Conservation (phyloP, 1,284 basidiomycete species). For the Ceratorhiza oryzae-sativae region DNA sequence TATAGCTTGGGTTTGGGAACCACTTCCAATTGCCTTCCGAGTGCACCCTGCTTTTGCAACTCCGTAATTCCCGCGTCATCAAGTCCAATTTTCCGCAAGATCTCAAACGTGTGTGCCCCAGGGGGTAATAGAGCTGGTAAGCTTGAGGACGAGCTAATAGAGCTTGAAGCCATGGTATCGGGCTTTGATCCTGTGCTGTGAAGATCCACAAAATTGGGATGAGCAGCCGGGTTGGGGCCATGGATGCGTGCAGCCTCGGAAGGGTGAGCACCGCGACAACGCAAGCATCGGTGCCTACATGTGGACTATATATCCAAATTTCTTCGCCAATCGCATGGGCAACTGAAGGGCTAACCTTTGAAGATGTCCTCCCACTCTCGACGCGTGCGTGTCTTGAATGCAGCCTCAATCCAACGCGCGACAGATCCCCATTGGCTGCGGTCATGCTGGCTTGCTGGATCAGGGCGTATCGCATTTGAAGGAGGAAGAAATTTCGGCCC, state of each 20-base stretch:
- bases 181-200: neutral
- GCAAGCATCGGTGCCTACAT: constrained; percentile 74
- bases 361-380: constrained; percentile 76
- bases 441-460: constrained; percentile 59
- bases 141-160: neutral
- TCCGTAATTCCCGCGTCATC: neutral
- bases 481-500: constrained; percentile 49
- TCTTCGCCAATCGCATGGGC: neutral
- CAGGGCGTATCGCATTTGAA: constrained; percentile 62
- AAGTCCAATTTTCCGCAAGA: constrained; percentile 11
- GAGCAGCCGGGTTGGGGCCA: constrained; percentile 56
- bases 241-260: constrained; percentile 58
- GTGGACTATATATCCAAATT: neutral
- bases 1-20: neutral
- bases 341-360: constrained; percentile 56
- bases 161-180: neutral
- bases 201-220: constrained; percentile 53
- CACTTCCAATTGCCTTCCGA: constrained; percentile 10
- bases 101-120: constrained; percentile 26
- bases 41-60: constrained; percentile 25
- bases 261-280: constrained; percentile 72
- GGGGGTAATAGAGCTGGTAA: neutral
- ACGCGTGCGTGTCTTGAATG: constrained; percentile 67
- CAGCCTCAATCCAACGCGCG: constrained; percentile 63
- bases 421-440: constrained; percentile 67